A percentile compares a stretch with the other conserved stretches of the same genome.
phyloP scores from a whole-genome alignment of 306 rosid species.

The Fragaria vesca region DNA sequence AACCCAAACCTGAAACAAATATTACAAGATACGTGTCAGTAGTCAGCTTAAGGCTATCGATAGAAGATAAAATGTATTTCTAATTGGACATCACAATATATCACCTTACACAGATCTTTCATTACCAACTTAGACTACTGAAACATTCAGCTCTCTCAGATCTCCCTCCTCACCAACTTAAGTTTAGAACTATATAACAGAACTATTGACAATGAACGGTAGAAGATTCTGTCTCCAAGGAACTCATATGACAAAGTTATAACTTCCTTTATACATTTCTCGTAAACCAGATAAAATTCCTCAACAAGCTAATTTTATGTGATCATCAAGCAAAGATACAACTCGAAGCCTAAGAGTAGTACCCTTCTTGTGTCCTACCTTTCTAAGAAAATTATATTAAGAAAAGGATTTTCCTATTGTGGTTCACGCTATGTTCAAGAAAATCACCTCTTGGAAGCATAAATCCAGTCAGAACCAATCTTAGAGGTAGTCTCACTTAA shows the following conservation, averaged over 20 bases:
- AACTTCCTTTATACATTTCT: not conserved
- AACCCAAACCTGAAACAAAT: slow-evolving; percentile 73
- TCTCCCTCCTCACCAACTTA: not conserved
- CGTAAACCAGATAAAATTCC: not conserved
- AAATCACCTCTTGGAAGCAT: not conserved
- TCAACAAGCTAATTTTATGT: not conserved
- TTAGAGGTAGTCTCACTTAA: not conserved
- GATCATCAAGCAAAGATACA: not conserved
- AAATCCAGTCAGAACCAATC: not conserved
- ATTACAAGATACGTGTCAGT: slow-evolving; percentile 13
- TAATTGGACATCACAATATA: not conserved
- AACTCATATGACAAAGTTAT: not conserved
- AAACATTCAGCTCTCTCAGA: not conserved
- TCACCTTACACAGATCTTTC: not conserved
- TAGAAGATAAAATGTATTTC: not conserved
- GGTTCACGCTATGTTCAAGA: not conserved
- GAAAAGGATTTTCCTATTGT: not conserved
- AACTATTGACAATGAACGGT: not conserved
- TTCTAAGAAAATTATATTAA: not conserved
- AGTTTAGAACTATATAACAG: not conserved
- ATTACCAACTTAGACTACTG: not conserved
- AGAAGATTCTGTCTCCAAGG: not conserved
- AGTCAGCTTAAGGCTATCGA: slow-evolving; percentile 9
- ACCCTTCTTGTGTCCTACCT: not conserved
- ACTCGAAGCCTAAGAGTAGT: not conserved